A percentile compares a stretch with the other conserved stretches of the same genome.
Evolutionary conservation across 148 eudicot genomes (phyloP).

Genomic region (Vaccinium vitisidaea): DNA sequence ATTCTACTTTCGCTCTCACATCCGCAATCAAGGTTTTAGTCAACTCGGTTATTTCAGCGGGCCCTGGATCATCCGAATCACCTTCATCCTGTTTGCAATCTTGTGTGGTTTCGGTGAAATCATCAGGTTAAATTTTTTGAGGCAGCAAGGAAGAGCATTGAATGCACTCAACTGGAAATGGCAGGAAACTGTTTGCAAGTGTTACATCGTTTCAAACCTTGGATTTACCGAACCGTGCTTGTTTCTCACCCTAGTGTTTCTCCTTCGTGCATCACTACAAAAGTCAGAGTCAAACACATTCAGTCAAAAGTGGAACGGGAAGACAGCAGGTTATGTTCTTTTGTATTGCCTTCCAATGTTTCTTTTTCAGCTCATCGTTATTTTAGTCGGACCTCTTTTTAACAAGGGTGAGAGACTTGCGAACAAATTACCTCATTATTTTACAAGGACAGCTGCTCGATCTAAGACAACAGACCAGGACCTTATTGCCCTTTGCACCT

Average conservation of each 20-base stretch:
- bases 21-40: constrained; percentile 42
- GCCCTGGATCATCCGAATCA: constrained; percentile 84
- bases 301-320: constrained; percentile 70
- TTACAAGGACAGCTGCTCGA: constrained; percentile 39
- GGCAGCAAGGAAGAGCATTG: constrained; percentile 57
- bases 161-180: constrained; percentile 54
- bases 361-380: constrained; percentile 58
- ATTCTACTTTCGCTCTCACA: constrained; percentile 63
- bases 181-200: constrained; percentile 86
- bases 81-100: constrained; percentile 56
- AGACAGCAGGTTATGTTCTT: constrained; percentile 61
- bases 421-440: constrained; percentile 46
- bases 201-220: constrained; percentile 80
- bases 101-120: constrained; percentile 91
- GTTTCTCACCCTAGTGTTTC: constrained; percentile 70
- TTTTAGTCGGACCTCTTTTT: constrained; percentile 55
- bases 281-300: constrained; percentile 54
- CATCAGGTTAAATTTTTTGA: constrained; percentile 54
- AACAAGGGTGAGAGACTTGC: constrained; percentile 26
- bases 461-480: constrained; percentile 27
- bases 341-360: constrained; percentile 79
- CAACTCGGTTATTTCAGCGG: constrained; percentile 82
- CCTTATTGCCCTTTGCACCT: constrained; percentile 59
- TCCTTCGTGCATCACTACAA: constrained; percentile 76
- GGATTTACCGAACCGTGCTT: constrained; percentile 98